Conservation (phyloP, 768 basidiomycete species). For the Candolleomyces eurysporus region DNA sequence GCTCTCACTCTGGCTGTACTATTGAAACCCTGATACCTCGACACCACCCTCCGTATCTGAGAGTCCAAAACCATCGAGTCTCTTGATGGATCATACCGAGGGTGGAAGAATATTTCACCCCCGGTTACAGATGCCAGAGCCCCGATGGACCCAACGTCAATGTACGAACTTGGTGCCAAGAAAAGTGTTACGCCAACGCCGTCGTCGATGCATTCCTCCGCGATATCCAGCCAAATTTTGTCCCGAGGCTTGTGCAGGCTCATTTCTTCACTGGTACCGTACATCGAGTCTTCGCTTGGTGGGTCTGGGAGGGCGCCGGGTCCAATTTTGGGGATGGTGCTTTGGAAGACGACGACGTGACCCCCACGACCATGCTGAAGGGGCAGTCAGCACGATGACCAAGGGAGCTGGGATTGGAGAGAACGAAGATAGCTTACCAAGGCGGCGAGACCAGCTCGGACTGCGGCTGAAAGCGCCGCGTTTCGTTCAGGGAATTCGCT, state of each 20-base stretch:
- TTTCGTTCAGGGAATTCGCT: slow-evolving; percentile 44
- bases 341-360: slow-evolving; percentile 71
- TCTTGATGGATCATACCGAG: slow-evolving; percentile 72
- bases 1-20: slow-evolving; percentile 80
- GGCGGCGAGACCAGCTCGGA: slow-evolving; percentile 69
- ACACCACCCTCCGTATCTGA: slow-evolving; percentile 70
- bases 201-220: slow-evolving; percentile 83
- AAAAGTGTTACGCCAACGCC: slow-evolving; percentile 92
- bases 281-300: slow-evolving; percentile 61
- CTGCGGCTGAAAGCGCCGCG: slow-evolving; percentile 75
- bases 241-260: slow-evolving; percentile 78
- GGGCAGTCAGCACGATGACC: slow-evolving; percentile 7
- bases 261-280: slow-evolving; percentile 86
- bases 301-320: slow-evolving; percentile 60
- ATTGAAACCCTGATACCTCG: slow-evolving; percentile 74
- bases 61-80: slow-evolving; percentile 67
- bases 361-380: slow-evolving; percentile 68
- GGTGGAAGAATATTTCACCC: slow-evolving; percentile 90
- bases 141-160: slow-evolving; percentile 89
- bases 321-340: slow-evolving; percentile 67
- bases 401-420: background rate
- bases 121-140: slow-evolving; percentile 72
- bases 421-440: slow-evolving; percentile 47
- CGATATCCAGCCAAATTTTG: slow-evolving; percentile 76
- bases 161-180: slow-evolving; percentile 72